Evolutionary conservation across 768 basidiomycete species (phyloP), one percentile per base, ranked within the genome.

Genomic region (Tulasnella sp.): DNA sequence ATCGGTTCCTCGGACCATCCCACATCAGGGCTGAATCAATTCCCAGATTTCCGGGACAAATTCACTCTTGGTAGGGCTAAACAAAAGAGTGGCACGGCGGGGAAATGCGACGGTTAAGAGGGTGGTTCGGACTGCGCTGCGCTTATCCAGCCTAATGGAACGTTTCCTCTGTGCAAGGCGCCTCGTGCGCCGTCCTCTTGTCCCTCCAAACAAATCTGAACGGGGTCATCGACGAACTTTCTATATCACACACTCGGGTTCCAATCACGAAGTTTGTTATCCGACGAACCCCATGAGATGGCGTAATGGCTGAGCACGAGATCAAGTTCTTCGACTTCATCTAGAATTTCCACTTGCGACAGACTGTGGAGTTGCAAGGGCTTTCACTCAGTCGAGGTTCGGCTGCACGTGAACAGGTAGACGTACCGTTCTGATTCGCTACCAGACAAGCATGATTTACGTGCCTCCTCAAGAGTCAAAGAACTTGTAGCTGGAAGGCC

Each of bases 271-370:
- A 6, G 7, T 26, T 29, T 44, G 0, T 8, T 69, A 11, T 78
- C 77, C 59, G 79, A 78, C 19, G 75, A 73, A 0, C 84, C 87
- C 94, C 94, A 98, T 0, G 90, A 88, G 69, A 98, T 86, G 16
- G 90, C 92, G 79, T 98, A 98, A 78, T 98, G 95, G 1, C 84
- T 84, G 36, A 97, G 81, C 1, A 98, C 91, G 5, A 99, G 85
- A 72, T 95, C 90, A 22, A 99, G 84, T 80, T 98, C 96, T 79
- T 99, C 96, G 9, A 94, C 83, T 80, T 99, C 95, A 77, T 98
- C 96, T 5, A 99, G 84, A 80, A 92, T 84, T 78, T 98, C 96
- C 17, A 97, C 83, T 71, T 81, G 82, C 0, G 90, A 85, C 77
- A 95, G 89, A 76, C 94, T 94, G 76, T 32, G 42, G 59, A 16